Evolutionary conservation across 805 yeast species (phyloP).

Genomic region (Candida parachauliodes): DNA sequence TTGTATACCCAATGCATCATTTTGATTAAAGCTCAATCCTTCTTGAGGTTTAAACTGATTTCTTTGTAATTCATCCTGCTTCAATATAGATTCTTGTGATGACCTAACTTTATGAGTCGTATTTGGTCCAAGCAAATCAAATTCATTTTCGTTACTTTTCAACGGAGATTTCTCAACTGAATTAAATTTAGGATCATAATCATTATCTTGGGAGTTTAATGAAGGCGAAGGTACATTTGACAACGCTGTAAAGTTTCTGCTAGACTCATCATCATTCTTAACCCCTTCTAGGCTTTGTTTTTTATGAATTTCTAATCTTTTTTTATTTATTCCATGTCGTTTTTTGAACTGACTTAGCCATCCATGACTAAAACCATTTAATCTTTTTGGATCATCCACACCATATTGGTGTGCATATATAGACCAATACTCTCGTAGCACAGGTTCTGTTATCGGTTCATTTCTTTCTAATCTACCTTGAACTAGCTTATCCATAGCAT

Average conservation of each 20-base stretch:
- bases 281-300: background rate
- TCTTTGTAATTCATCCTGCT: conserved; percentile 10
- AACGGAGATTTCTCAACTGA: background rate
- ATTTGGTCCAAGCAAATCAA: conserved; percentile 17
- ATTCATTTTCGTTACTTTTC: conserved; percentile 2
- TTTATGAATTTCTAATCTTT: conserved; percentile 14
- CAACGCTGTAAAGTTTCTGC: conserved; percentile 2
- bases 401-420: conserved; percentile 53
- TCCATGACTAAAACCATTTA: conserved; percentile 55
- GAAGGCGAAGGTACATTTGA: conserved; percentile 8
- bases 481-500: conserved; percentile 56
- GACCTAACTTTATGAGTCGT: conserved; percentile 8
- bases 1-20: conserved; percentile 9
- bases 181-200: conserved; percentile 15
- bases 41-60: conserved; percentile 26
- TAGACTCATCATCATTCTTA: background rate
- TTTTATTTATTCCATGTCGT: conserved; percentile 46
- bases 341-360: conserved; percentile 62
- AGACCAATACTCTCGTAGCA: conserved; percentile 55
- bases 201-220: conserved; percentile 7
- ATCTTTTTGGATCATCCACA: conserved; percentile 57
- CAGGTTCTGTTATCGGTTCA: conserved; percentile 51
- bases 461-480: conserved; percentile 39
- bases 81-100: background rate
- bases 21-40: conserved; percentile 21